Evolutionary conservation across 768 basidiomycete species (phyloP), one percentile per base, ranked within the genome.

Genomic region (Russula sp.): DNA sequence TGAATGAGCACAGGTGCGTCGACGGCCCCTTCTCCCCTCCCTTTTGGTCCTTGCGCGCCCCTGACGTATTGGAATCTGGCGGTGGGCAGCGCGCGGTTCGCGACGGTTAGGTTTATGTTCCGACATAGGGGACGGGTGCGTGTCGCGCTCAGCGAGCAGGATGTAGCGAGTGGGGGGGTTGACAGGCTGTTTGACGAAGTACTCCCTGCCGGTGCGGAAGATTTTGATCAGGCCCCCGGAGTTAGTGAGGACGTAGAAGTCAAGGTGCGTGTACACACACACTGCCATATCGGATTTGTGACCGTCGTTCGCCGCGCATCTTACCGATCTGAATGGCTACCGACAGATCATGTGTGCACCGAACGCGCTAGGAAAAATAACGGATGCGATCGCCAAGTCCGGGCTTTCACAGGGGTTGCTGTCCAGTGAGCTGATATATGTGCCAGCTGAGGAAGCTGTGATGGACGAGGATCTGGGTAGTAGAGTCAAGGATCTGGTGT

Each of bases 381-480:
- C 59, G 18, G 39, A 60, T 34, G 62, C 48, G 32, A 55, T 63
- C 22, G 22, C 52, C 34, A 57, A 59, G 31, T 48, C 61, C 34
- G 60, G 53, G 31, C 32, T 63, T 39, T 44, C 61, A 13, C 57
- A 57, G 22, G 67, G 62, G 32, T 66, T 67, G 49, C 34, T 62
- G 27, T 59, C 53, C 58, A 63, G 62, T 54, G 67, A 67, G 51
- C 61, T 68, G 27, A 32, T 61, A 45, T 68, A 66, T 10, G 51
- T 53, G 14, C 51, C 66, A 52, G 56, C 72, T 67, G 55, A 72
- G 42, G 22, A 71, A 55, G 64, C 73, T 71, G 55, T 49, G 47
- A 48, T 5, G 3, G 48, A 68, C 59, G 60, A 62, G 31, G 67
- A 58, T 70, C 60, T 42, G n/a, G 49, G 47, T 37, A 45, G 34